These are phyloP conservation scores for Gracilariopsis chorda DNA, from an alignment of 23 red algal genomes.

Conservation along the genomic window DNA sequence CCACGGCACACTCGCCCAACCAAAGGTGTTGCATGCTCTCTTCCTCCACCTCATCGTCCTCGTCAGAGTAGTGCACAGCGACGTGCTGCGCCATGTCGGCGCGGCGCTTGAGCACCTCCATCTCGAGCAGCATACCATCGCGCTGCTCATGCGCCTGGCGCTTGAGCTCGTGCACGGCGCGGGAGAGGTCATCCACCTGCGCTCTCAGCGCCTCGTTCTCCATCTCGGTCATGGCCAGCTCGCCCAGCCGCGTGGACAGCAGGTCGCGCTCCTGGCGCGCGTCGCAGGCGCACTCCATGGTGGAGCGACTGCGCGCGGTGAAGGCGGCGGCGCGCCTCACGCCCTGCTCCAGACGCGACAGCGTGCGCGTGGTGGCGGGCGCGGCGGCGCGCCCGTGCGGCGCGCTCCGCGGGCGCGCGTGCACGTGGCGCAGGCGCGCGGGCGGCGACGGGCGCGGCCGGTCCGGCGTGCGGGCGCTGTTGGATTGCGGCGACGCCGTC, in stretches of 20 bases:
- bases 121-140: not conserved
- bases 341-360: not conserved
- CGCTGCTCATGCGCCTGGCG: not conserved
- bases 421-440: not conserved
- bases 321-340: not conserved
- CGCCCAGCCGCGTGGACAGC: not conserved
- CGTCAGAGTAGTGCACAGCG: not conserved
- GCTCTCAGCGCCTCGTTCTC: not conserved
- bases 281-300: not conserved
- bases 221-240: constrained; percentile 22
- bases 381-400: not conserved
- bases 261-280: not conserved
- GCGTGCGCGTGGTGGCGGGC: not conserved
- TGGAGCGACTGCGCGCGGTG: not conserved
- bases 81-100: not conserved
- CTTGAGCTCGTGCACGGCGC: not conserved
- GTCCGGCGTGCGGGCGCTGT: not conserved
- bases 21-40: not conserved
- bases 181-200: not conserved
- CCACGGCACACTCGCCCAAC: not conserved
- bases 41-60: not conserved
- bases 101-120: not conserved
- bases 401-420: not conserved
- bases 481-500: not conserved
- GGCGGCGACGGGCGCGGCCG: not conserved